phyloP scores from a whole-genome alignment of 2,329 filamentous ascomycete species.

The Cordyceps fumosorosea region DNA sequence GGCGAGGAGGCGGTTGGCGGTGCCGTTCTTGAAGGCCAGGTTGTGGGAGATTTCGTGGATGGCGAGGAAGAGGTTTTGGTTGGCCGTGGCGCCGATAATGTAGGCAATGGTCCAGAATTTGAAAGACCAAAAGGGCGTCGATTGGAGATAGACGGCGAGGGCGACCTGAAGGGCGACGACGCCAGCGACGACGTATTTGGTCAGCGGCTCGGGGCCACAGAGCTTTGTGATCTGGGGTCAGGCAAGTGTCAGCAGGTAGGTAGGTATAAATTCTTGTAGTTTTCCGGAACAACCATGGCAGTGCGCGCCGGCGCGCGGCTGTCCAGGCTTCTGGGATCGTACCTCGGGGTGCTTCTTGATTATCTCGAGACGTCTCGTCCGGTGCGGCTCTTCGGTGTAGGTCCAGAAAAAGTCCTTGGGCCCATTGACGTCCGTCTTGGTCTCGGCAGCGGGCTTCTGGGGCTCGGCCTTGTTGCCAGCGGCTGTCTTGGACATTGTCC shows the following conservation, averaged over 20 bases:
- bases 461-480: neutral
- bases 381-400: conserved; percentile 95
- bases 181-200: conserved; percentile 81
- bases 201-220: conserved; percentile 91
- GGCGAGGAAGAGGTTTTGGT: conserved; percentile 96
- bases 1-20: conserved; percentile 78
- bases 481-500: conserved; percentile 6
- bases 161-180: conserved; percentile 78
- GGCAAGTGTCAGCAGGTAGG: neutral
- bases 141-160: conserved; percentile 69
- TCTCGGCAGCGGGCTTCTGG: neutral
- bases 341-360: conserved; percentile 98
- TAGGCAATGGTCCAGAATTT: conserved; percentile 84
- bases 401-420: conserved; percentile 82
- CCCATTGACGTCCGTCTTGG: conserved; percentile 20
- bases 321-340: conserved; percentile 18
- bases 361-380: conserved; percentile 82
- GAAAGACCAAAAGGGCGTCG: conserved; percentile 75
- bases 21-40: conserved; percentile 76
- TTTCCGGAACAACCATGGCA: neutral
- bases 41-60: conserved; percentile 99
- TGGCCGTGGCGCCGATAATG: conserved; percentile 85
- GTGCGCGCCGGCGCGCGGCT: neutral
- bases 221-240: conserved; percentile 79
- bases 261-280: neutral